Base-by-base conservation (phyloP, 257 asterid species). In the Marsdenia floribunda region DNA sequence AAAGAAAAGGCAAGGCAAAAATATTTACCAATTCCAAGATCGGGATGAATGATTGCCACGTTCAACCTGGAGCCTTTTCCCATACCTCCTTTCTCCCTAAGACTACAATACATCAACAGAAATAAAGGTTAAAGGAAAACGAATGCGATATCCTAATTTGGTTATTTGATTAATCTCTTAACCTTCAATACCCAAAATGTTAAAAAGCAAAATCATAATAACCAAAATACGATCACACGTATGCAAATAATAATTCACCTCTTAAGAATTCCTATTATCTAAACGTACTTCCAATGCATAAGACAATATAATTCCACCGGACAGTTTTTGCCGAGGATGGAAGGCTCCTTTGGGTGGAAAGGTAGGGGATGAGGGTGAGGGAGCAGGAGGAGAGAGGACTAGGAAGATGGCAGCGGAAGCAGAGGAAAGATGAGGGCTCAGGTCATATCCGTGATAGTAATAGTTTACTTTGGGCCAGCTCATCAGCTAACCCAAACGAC, bases 1-100 rank as follows among this genome's bases (percentile, higher is more conserved):
- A 67, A 19, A 24, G n/a, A 29, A 64, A 7, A 67, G 47, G 54
- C 12, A 40, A 64, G n/a, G n/a, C n/a, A n/a, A n/a, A 18, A 22
- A 61, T 47, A 73, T 13, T 73, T 78, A 80, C 87, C 87, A 58
- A 83, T 83, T 81, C 85, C 87, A 50, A 83, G 87, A 81, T 83
- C 87, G 1, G 87, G 87, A 71, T 80, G 87, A 49, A 83, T 81
- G 67, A 80, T 75, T 3, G 85, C 87, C 12, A 83, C 70, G 24
- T 78, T 83, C 77, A 78, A 72, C 72, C 70, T 80, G 24, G 82
- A 77, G 70, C 68, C 75, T 18, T 66, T 70, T 16, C 73, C 83
- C 85, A 78, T 80, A 68, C 75, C 53, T 35, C 35, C 11, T 42
- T 55, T 42, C 58, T 50, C 68, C 29, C 63, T 59, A 11, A 64